phyloP scores from a whole-genome alignment of 1,284 basidiomycete species.

The Vanrija pseudolonga region DNA sequence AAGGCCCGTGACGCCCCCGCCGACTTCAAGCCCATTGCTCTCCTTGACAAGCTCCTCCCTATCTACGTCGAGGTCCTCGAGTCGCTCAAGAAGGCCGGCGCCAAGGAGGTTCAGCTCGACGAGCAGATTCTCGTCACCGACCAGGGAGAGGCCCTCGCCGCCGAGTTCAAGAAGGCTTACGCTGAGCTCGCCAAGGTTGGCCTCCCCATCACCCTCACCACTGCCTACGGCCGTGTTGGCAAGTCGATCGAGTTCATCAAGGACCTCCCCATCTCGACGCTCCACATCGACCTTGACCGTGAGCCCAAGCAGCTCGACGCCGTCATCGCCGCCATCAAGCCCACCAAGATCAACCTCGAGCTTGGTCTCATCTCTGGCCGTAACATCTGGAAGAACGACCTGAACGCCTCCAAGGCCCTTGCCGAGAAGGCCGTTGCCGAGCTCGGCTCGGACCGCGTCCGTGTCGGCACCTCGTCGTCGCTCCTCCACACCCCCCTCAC shows the following conservation, averaged over 20 bases:
- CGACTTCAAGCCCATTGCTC: conserved; percentile 85
- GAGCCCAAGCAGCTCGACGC: conserved; percentile 84
- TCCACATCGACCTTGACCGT: conserved; percentile 97
- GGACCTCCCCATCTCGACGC: conserved; percentile 88
- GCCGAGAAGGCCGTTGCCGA: conserved; percentile 79
- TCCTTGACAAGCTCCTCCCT: conserved; percentile 85
- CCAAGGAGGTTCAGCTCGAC: conserved; percentile 92
- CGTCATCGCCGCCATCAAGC: conserved; percentile 78
- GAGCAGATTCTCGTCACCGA: conserved; percentile 97
- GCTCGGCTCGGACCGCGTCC: conserved; percentile 81
- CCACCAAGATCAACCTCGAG: conserved; percentile 76
- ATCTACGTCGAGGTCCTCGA: conserved; percentile 88
- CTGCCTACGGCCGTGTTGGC: conserved; percentile 96
- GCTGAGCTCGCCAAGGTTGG: conserved; percentile 74
- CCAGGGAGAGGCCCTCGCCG: conserved; percentile 70
- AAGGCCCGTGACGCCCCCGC: conserved; percentile 77
- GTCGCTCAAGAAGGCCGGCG: conserved; percentile 90
- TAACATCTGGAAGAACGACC: conserved; percentile 99
- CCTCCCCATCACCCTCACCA: conserved; percentile 89
- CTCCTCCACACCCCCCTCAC: conserved; percentile 98
- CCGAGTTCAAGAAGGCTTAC: conserved; percentile 79
- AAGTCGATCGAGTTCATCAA: conserved; percentile 83
- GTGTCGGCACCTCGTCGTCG: conserved; percentile 94
- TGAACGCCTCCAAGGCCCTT: conserved; percentile 73
- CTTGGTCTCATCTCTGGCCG: conserved; percentile 97